Percentiles rank a stretch among this genome's conserved stretches.
phyloP scores from a whole-genome alignment of 441 rosid species.

The Kokia cookei region DNA sequence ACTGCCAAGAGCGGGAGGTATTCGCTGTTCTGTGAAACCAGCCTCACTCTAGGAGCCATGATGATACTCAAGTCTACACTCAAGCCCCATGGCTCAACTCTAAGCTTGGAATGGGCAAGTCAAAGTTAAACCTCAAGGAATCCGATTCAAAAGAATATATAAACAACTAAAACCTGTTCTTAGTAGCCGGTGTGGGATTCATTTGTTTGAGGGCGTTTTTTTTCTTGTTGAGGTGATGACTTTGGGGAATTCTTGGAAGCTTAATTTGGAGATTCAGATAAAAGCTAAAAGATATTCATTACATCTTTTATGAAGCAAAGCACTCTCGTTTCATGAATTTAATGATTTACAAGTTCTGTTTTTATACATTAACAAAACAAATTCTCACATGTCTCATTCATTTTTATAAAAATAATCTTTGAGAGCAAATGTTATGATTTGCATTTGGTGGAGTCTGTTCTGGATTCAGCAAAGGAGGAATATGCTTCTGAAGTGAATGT shows the following conservation, averaged over 20 bases:
- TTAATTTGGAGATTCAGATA: too few relatives aligned
- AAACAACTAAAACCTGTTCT: neutral
- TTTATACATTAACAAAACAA: too few relatives aligned
- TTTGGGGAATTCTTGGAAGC: too few relatives aligned
- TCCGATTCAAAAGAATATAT: neutral
- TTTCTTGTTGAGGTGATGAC: too few relatives aligned
- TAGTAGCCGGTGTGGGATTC: neutral
- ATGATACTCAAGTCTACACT: conserved; percentile 4
- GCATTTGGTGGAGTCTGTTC: conserved; percentile 58
- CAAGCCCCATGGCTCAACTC: conserved; percentile 4
- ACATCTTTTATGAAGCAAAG: too few relatives aligned
- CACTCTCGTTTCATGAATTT: too few relatives aligned
- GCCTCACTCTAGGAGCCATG: conserved; percentile 21
- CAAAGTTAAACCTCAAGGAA: neutral
- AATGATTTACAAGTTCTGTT: too few relatives aligned
- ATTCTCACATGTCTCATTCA: too few relatives aligned
- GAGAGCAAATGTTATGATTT: conserved; percentile 21
- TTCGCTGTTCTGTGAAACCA: conserved; percentile 6
- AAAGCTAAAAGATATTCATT: too few relatives aligned
- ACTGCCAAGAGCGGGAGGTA: conserved; percentile 22
- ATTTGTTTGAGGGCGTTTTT: neutral
- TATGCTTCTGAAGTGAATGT: conserved; percentile 61
- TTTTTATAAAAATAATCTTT: too few relatives aligned
- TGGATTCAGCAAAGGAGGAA: conserved; percentile 66
- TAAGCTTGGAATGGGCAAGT: conserved; percentile 19